Evolutionary conservation across 2,329 filamentous ascomycete genomes (phyloP), one percentile per base, ranked within the genome.

Genomic region (Huntiella bhutanensis): DNA sequence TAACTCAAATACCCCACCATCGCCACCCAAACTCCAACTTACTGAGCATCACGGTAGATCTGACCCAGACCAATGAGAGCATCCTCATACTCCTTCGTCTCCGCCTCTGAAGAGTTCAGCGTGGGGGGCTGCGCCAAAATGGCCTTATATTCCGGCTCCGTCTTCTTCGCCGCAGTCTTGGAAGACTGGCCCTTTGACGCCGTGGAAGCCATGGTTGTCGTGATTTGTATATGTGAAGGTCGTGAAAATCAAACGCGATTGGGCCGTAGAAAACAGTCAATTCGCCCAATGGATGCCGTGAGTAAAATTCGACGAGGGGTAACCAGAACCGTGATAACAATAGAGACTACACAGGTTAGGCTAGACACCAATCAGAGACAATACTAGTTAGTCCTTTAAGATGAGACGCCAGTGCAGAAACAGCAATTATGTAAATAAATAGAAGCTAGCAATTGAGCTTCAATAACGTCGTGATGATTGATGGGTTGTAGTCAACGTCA

Each of bases 11-110:
- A 13, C 12, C 13, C 35, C 41, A 33, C 13, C 19, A 33, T 10
- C 12, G 16, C n/a, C 33, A 36, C 35, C 40, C 16, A 17, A 19
- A 28, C n/a, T 39, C 16, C 10, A 39, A 33, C 49, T 46, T 41
- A 82, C 77, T 82, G 83, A 65, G 83, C 76, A 64, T 95, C 86
- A 55, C 86, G 76, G 64, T 95, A 95, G 54, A 96, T 72, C 73
- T 92, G 82, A 56, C 91, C 91, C 59, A 98, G 67, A 53, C 80
- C 83, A 58, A 95, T 74, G 60, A 98, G 65, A 19, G 91, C 86
- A 54, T 73, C 72, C 69, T 98, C 91, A 57, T 95, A 98, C 62
- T 94, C 85, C 62, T 82, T 80, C 54, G 88, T 77, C 50, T 87
- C 84, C 34, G 80, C 75, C 63, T 98, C 91, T 7, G 48, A 50